Evolutionary conservation across 768 basidiomycete genomes (phyloP), one percentile per base, ranked within the genome.

Genomic region (Holtermannia corniformis): DNA sequence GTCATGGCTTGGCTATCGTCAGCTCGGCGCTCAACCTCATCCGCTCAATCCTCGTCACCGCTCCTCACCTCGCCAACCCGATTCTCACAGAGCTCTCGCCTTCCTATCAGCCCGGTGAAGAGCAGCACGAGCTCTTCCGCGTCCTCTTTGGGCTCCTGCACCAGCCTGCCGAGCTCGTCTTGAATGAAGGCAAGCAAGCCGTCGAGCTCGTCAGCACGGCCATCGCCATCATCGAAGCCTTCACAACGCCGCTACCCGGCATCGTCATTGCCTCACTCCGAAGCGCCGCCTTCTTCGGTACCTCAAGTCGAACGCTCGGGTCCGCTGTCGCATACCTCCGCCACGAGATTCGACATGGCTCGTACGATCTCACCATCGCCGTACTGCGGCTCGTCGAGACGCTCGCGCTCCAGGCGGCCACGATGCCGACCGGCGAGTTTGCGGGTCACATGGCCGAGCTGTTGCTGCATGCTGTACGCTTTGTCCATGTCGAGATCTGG

Each of bases 401-500:
- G 0, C 75, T 87, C 19, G 80, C 86, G 0, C 75, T 95, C 12
- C 76, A 92, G 22, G 77, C 82, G 46, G 81, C 91, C 45, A 81
- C 87, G 7, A 82, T 83, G 55, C 80, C 81, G 12, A 81, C 87
- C 60, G 77, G 79, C 44, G 86, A 90, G 64, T 84, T 85, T 0
- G 27, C 81, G 79, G 47, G 82, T 82, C 61, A 74, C 50, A 90
- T 90, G 65, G 85, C 87, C 61, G 86, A 88, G 53, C 88, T 91
- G 3, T 76, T 92, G 21, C 73, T 86, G 45, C 81, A 86, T 27
- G 88, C 86, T 0, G 77, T 82, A 12, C 77, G 77, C 3, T 88
- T 91, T 57, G 79, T 92, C 7, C 87, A 90, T 62, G 80, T 81
- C 5, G 86, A 92, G 67, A 82, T 93, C 19, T 96, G 91, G 91